Base-by-base conservation (phyloP, 139 green algal genomes). In the Micractinium conductrix region DNA sequence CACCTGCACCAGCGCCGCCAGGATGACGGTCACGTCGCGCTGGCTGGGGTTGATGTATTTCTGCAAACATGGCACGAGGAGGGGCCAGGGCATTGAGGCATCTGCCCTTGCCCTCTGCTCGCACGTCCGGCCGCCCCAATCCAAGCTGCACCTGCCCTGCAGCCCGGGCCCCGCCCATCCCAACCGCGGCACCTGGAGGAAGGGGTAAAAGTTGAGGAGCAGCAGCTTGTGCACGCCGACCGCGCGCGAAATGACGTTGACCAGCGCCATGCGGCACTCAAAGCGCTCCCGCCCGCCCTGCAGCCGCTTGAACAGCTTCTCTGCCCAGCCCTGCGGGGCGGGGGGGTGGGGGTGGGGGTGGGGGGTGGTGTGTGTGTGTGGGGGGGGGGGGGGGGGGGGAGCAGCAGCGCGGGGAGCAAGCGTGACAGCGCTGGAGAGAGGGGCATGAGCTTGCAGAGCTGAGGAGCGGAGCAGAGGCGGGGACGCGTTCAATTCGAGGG, bases 131-230 rank as follows among this genome's bases (percentile, higher is more conserved):
- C n/a, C n/a, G n/a, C n/a, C n/a, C n/a, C n/a, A n/a, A n/a, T n/a
- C n/a, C n/a, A n/a, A n/a, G n/a, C n/a, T n/a, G n/a, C n/a, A n/a
- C n/a, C n/a, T n/a, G 16, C 48, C 48, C 48, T 16, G 16, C 55
- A 65, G 55, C 55, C 19, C 55, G 55, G 5, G 5, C 55, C 55
- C 19, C 21, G 16, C 55, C 19, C 40, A 37, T 3, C 43, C 48
- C 5, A 7, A 37, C 17, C 19, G 0, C 35, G 30, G 28, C 26
- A 38, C 58, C 78, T 83, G 72, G 90, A 88, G 68, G 95, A 94
- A 88, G 44, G 97, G 94, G 89, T 99, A 99, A 89, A 98, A 98
- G 91, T 98, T 98, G 83, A 98, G 93, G 33, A 99, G 76, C 58
- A 97, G 87, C 63, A 99, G 92, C 86, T 94, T 92, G 92, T 99